A percentile compares a stretch with the other conserved stretches of the same genome.
Evolutionary conservation across 192 early-diverging fungal species (phyloP).

Genomic region (Diversispora eburnea): DNA sequence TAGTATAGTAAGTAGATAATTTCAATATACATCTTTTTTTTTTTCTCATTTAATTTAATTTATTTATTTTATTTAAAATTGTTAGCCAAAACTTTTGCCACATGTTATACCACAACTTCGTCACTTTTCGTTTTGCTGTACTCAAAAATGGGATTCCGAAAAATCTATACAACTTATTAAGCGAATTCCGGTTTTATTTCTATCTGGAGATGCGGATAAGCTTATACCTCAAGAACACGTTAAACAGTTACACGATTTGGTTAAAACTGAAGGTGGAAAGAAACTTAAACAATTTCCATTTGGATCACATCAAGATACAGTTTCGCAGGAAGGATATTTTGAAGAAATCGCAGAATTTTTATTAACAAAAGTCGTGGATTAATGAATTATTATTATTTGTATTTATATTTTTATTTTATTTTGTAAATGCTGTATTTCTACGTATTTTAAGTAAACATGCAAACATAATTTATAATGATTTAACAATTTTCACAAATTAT

Average conservation of each 20-base stretch:
- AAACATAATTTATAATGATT: too few species aligned
- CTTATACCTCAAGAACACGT: slow-evolving; percentile 85
- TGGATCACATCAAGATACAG: slow-evolving; percentile 91
- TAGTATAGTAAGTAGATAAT: slow-evolving; percentile 55
- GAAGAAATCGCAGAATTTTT: slow-evolving; percentile 62
- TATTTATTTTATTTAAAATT: neutral
- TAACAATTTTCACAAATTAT: too few species aligned
- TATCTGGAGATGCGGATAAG: slow-evolving; percentile 80
- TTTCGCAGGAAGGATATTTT: slow-evolving; percentile 82
- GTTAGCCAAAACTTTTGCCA: slow-evolving; percentile 80
- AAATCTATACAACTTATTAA: slow-evolving; percentile 59
- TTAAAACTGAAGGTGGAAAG: slow-evolving; percentile 41
- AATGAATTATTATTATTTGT: too few species aligned
- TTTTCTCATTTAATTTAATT: neutral
- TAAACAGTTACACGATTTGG: slow-evolving; percentile 62
- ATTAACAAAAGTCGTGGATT: neutral
- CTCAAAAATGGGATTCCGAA: slow-evolving; percentile 87
- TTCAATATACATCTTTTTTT: neutral
- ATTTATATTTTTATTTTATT: too few species aligned
- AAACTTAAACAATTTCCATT: slow-evolving; percentile 62
- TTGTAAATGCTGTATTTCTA: too few species aligned
- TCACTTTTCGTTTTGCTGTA: slow-evolving; percentile 73
- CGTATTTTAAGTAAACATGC: too few species aligned
- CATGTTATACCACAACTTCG: slow-evolving; percentile 71
- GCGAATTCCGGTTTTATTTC: slow-evolving; percentile 70